These are phyloP conservation scores for Pichia nakasei DNA, from an alignment of 805 yeast genomes.

Conservation along the genomic window DNA sequence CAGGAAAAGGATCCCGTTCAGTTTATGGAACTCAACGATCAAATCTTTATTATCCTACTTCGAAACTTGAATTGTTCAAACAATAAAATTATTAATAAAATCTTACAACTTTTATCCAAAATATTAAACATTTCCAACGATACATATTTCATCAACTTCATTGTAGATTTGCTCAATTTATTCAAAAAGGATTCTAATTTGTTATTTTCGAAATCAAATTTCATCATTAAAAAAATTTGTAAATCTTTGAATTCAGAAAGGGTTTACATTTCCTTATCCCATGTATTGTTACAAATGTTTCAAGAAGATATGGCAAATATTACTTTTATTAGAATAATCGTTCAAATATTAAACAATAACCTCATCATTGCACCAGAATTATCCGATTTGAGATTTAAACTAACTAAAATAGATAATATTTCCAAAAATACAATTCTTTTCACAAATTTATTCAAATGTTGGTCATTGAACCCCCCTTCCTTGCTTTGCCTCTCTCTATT, in stretches of 20 bases:
- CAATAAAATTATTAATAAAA: slow-evolving; percentile 69
- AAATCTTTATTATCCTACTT: slow-evolving; percentile 67
- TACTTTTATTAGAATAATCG: slow-evolving; percentile 68
- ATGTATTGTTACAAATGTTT: slow-evolving; percentile 42
- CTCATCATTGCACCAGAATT: slow-evolving; percentile 82
- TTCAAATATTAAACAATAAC: slow-evolving; percentile 81
- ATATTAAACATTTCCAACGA: slow-evolving; percentile 67
- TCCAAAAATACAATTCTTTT: slow-evolving; percentile 44
- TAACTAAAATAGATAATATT: slow-evolving; percentile 32
- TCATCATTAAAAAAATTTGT: slow-evolving; percentile 78
- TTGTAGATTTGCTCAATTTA: slow-evolving; percentile 58
- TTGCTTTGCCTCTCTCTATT: slow-evolving; percentile 76
- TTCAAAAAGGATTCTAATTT: slow-evolving; percentile 63
- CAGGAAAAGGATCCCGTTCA: slow-evolving; percentile 60
- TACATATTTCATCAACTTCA: slow-evolving; percentile 64
- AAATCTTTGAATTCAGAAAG: slow-evolving; percentile 73
- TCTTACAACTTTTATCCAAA: slow-evolving; percentile 61
- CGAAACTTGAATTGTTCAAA: slow-evolving; percentile 63
- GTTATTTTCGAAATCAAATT: slow-evolving; percentile 67
- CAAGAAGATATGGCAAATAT: slow-evolving; percentile 41
- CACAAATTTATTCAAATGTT: slow-evolving; percentile 68
- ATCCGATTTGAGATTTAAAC: slow-evolving; percentile 53
- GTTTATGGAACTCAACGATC: slow-evolving; percentile 46
- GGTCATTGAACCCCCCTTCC: slow-evolving; percentile 90
- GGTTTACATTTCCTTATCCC: slow-evolving; percentile 72